Percentiles rank a stretch among this genome's conserved stretches.
These are phyloP conservation scores for Vigna unguiculata DNA, from an alignment of 306 rosid species.

Conservation along the genomic window DNA sequence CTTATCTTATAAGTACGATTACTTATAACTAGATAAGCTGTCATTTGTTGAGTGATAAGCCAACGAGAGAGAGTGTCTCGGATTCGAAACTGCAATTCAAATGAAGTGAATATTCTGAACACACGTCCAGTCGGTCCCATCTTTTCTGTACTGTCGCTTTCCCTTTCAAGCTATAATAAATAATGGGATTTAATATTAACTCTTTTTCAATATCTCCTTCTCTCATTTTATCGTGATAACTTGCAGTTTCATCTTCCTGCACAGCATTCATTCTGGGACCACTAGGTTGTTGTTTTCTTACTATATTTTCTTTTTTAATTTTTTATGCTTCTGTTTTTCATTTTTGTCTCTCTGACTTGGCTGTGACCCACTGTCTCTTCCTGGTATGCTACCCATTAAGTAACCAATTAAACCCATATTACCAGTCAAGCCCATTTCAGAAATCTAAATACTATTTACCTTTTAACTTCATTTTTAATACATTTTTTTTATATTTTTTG, in stretches of 20 bases:
- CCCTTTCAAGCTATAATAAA: constrained; percentile 36
- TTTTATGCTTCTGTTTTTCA: background rate
- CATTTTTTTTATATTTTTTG: background rate
- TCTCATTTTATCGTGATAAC: constrained; percentile 29
- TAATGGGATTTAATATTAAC: background rate
- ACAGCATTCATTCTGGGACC: constrained; percentile 16
- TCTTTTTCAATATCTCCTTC: background rate
- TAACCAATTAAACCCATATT: background rate
- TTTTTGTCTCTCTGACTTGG: constrained; percentile 7
- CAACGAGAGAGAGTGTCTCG: constrained; percentile 21
- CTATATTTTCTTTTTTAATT: background rate
- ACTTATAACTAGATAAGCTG: background rate
- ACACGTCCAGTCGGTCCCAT: constrained; percentile 70
- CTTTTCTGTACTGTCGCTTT: constrained; percentile 59
- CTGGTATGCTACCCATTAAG: background rate
- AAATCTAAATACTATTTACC: background rate
- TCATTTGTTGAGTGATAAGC: constrained; percentile 44
- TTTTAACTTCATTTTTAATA: background rate
- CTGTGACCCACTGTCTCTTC: background rate
- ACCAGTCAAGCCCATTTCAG: background rate
- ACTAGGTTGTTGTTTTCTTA: constrained; percentile 3
- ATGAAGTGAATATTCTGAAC: constrained; percentile 72
- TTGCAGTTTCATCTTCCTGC: background rate
- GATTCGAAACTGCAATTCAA: constrained; percentile 74
- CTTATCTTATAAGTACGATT: rapidly evolving